Percentiles rank a stretch among this genome's conserved stretches.
These are phyloP conservation scores for Fusarium transvaalense DNA, from an alignment of 2,329 filamentous ascomycete species.

Conservation along the genomic window DNA sequence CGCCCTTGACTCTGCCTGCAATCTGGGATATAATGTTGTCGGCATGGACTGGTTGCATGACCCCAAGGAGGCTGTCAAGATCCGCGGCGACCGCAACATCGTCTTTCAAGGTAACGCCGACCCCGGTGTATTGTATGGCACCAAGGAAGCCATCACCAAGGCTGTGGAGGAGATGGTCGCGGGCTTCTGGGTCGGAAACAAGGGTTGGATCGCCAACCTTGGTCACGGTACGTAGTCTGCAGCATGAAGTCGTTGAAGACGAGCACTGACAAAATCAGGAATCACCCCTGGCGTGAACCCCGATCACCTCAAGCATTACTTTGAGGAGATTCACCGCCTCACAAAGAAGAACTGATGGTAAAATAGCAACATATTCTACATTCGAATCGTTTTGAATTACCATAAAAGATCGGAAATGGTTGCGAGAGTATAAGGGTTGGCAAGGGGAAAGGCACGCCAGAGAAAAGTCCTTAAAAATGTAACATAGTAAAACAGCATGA, in stretches of 20 bases:
- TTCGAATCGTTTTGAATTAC: slow-evolving; percentile 12
- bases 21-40: slow-evolving; percentile 92
- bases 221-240: slow-evolving; percentile 79
- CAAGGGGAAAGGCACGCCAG: slow-evolving; percentile 14
- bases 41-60: slow-evolving; percentile 96
- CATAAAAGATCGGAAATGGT: background rate
- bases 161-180: slow-evolving; percentile 88
- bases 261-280: slow-evolving; percentile 62
- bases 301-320: slow-evolving; percentile 92
- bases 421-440: background rate
- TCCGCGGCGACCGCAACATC: slow-evolving; percentile 79
- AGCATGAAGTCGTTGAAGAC: background rate
- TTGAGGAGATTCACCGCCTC: slow-evolving; percentile 87
- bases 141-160: slow-evolving; percentile 81
- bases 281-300: slow-evolving; percentile 96
- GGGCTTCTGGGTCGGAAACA: slow-evolving; percentile 83
- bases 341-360: slow-evolving; percentile 59
- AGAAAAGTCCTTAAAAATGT: slow-evolving; percentile 29
- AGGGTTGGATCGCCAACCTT: slow-evolving; percentile 97
- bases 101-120: slow-evolving; percentile 96
- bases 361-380: background rate
- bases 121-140: slow-evolving; percentile 91
- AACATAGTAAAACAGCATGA: slow-evolving; percentile 41
- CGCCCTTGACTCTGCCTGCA: slow-evolving; percentile 86
- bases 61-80: slow-evolving; percentile 83